Percentiles rank a stretch among this genome's conserved stretches.
phyloP scores from a whole-genome alignment of 176 grass and related monocot genomes.

The Phoenix dactylifera region DNA sequence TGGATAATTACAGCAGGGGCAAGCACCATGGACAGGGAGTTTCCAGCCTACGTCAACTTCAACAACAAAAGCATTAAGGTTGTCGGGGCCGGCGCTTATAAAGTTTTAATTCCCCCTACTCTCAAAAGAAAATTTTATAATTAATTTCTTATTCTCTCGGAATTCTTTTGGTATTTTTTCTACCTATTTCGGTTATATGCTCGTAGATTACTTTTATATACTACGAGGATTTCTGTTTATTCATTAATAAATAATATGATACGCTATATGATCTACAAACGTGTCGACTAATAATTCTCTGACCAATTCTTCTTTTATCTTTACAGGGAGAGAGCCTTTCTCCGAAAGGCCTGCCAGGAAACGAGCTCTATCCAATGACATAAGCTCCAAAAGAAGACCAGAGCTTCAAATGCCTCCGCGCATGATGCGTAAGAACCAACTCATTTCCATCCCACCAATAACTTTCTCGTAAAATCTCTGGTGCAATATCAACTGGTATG shows the following conservation, averaged over 20 bases:
- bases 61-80: constrained; percentile 32
- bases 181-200: no score
- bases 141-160: no score
- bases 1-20: constrained; percentile 65
- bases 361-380: constrained; percentile 33
- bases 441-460: background rate
- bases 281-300: no score
- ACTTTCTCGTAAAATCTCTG: background rate
- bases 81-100: background rate
- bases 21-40: constrained; percentile 45
- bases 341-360: constrained; percentile 19
- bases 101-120: no score
- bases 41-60: constrained; percentile 32
- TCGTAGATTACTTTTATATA: no score
- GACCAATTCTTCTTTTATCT: background rate
- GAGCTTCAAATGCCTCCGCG: background rate
- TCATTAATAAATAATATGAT: no score
- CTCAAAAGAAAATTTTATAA: no score
- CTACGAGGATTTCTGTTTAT: no score
- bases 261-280: no score
- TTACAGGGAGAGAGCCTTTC: constrained; percentile 63
- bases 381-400: constrained; percentile 26
- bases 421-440: background rate
- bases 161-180: no score
- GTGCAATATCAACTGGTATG: no score